Evolutionary conservation across 2,329 filamentous ascomycete species (phyloP).

Genomic region (Microsporum ferrugineum): DNA sequence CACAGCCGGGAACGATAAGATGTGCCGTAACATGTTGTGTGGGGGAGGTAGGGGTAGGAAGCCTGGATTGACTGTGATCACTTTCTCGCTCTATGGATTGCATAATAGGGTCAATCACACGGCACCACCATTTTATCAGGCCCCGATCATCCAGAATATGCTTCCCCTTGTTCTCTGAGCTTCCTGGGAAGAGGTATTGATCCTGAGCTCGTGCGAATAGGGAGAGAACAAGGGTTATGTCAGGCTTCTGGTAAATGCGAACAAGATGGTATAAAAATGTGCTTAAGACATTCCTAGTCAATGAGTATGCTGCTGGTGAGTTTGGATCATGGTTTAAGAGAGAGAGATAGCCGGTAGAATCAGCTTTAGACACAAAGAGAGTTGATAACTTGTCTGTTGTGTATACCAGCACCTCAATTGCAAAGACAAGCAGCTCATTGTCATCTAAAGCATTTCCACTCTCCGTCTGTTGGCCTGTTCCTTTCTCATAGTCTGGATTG

Average conservation of each 20-base stretch:
- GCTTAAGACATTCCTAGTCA: constrained; percentile 57
- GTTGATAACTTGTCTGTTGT: constrained; percentile 69
- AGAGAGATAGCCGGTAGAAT: constrained; percentile 80
- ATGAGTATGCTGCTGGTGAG: constrained; percentile 43
- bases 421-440: constrained; percentile 59
- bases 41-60: constrained; percentile 12
- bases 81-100: constrained; percentile 36
- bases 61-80: constrained; percentile 20
- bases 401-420: constrained; percentile 80
- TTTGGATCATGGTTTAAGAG: constrained; percentile 48
- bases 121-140: constrained; percentile 93
- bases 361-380: constrained; percentile 91
- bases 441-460: constrained; percentile 21
- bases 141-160: constrained; percentile 86
- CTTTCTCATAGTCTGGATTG: constrained; percentile 12
- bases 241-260: constrained; percentile 50
- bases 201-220: constrained; percentile 85
- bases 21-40: constrained; percentile 55
- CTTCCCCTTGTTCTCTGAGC: constrained; percentile 70
- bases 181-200: constrained; percentile 91
- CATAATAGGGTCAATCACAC: constrained; percentile 67
- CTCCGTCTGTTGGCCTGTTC: constrained; percentile 7
- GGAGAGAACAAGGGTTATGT: constrained; percentile 64
- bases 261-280: constrained; percentile 69
- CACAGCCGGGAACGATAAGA: constrained; percentile 75